Evolutionary conservation across 2,329 filamentous ascomycete species (phyloP).

Genomic region (Colletotrichum australisinense): DNA sequence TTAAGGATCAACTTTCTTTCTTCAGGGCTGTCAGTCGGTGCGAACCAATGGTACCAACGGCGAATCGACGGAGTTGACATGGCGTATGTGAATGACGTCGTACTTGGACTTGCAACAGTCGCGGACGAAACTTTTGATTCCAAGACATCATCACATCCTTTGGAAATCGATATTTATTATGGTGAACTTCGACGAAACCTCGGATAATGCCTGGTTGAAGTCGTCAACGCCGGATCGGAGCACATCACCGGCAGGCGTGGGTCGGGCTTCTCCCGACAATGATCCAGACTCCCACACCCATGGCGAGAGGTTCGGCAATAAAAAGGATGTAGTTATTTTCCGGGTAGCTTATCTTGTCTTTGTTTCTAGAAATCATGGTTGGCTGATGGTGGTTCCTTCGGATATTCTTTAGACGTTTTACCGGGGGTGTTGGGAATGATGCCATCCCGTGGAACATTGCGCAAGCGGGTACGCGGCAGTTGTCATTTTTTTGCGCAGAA

Average conservation of each 20-base stretch:
- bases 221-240: constrained; percentile 14
- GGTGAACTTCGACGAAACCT: background rate
- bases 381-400: background rate
- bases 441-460: constrained; percentile 21
- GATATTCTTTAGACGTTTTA: background rate
- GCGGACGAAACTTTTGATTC: no score
- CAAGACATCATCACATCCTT: no score
- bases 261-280: background rate
- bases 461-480: background rate
- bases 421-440: constrained; percentile 8
- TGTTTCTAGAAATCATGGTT: background rate
- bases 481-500: background rate
- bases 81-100: no score
- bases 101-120: no score
- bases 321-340: background rate
- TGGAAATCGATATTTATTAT: no score
- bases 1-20: constrained; percentile 65
- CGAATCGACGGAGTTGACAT: background rate
- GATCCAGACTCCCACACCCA: background rate
- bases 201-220: background rate
- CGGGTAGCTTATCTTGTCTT: constrained; percentile 4
- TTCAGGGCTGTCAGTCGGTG: constrained; percentile 58
- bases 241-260: constrained; percentile 10
- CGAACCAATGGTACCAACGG: constrained; percentile 55
- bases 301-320: background rate